Evolutionary conservation across 2,329 filamentous ascomycete species (phyloP).

Genomic region (Paraphoma chrysanthemicola): DNA sequence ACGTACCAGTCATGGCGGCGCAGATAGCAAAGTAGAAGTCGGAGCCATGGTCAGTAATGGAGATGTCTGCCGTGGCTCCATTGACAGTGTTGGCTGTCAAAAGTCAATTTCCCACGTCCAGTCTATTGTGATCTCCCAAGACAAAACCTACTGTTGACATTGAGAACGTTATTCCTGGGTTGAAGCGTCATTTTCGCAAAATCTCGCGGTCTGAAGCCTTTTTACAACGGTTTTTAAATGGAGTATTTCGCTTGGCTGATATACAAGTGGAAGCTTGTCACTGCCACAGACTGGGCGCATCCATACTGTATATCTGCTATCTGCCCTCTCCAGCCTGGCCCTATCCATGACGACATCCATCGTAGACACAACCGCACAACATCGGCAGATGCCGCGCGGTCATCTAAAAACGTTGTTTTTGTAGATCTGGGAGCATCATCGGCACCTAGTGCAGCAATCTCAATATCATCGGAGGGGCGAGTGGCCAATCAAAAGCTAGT

Average conservation of each 20-base stretch:
- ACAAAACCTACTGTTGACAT: slow-evolving; percentile 19
- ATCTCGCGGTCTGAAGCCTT: not conserved
- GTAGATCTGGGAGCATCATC: not conserved
- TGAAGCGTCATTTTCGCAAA: slow-evolving; percentile 9
- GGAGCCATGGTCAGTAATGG: slow-evolving; percentile 66
- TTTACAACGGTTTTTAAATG: slow-evolving; percentile 1
- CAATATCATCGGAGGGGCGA: not conserved
- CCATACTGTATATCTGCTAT: not conserved
- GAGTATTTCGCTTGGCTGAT: not conserved
- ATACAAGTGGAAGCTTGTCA: not conserved
- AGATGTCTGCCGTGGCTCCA: slow-evolving; percentile 58
- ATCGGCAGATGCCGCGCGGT: not conserved
- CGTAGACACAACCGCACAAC: not conserved
- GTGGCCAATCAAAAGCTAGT: not conserved
- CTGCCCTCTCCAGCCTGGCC: not conserved
- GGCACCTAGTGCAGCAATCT: not conserved
- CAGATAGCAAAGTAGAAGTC: slow-evolving; percentile 70
- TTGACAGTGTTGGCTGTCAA: slow-evolving; percentile 52
- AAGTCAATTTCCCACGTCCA: not conserved
- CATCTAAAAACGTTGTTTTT: not conserved
- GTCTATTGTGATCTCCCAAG: not conserved
- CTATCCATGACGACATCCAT: slow-evolving; percentile 2
- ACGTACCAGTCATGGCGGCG: slow-evolving; percentile 60
- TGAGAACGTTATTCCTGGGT: slow-evolving; percentile 29
- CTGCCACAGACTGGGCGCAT: not conserved